Percentiles rank a stretch among this genome's conserved stretches.
phyloP scores from a whole-genome alignment of 2,329 filamentous ascomycete genomes.

The Calonectria fujianensis region DNA sequence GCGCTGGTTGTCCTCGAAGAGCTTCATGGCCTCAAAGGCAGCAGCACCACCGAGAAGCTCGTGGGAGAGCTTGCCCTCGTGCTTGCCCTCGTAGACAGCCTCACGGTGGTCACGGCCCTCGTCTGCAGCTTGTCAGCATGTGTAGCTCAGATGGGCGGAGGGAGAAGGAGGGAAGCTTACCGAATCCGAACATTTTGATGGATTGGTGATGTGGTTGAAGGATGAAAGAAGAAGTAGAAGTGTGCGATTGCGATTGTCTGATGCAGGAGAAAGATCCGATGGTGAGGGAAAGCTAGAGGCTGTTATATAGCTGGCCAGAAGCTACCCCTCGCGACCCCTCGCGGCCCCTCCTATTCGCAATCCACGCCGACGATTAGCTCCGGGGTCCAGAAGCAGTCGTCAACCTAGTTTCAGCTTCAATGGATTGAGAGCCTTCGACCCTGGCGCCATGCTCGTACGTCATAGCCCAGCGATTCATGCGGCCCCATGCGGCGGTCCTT shows the following conservation, averaged over 20 bases:
- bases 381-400: conserved; percentile 4
- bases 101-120: conserved; percentile 57
- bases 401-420: conserved; percentile 34
- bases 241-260: neutral
- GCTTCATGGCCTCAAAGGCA: conserved; percentile 86
- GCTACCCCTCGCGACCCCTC: conserved; percentile 22
- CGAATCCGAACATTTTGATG: conserved; percentile 41
- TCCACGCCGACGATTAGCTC: neutral
- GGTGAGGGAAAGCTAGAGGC: neutral
- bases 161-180: neutral
- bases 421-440: neutral
- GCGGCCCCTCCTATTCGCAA: neutral
- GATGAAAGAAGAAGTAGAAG: neutral
- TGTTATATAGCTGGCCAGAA: conserved; percentile 26
- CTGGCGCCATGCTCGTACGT: conserved; percentile 1
- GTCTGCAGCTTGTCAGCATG: conserved; percentile 18
- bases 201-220: conserved; percentile 3
- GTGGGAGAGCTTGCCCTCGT: conserved; percentile 81
- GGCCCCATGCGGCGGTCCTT: neutral
- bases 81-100: conserved; percentile 63
- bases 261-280: neutral
- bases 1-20: conserved; percentile 85
- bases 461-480: conserved; percentile 15
- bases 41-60: conserved; percentile 85
- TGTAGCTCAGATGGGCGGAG: too few relatives aligned